Base-by-base conservation (phyloP, 1,284 basidiomycete genomes). In the Xanthoconium separans region DNA sequence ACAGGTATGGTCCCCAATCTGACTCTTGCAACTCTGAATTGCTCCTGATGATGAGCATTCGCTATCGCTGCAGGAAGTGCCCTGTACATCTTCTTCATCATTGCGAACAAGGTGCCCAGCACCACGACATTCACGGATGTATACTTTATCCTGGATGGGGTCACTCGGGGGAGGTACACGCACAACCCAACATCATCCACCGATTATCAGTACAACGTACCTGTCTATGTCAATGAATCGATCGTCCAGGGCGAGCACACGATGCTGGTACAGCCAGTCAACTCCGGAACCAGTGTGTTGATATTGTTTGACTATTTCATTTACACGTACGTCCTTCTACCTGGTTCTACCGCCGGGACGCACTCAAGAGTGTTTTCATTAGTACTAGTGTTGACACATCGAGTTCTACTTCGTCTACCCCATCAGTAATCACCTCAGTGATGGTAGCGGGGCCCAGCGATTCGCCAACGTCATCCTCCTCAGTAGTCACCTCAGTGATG, bases 31-130 rank as follows among this genome's bases (percentile, higher is more conserved):
- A 16, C 15, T 3, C 11, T 13, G 20, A 13, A 11, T 4, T 4
- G 9, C 6, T 10, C 18, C 2, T 37, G 20, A 22, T 41, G 6
- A 15, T 11, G 40, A 16, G 15, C 7, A 20, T 24, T 20, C 5
- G 18, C 11, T 3, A 30, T 6, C 7, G 2, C 44, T 7, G 2
- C 44, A 63, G 62, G 64, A 20, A 65, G 43, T n/a, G 58, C 41
- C 1, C 1, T 65, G 11, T 63, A 64, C 13, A 54, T 65, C 20
- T 63, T 59, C 48, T 63, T 65, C 33, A 57, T 62, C 30, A 5
- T 62, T 0, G 22, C 22, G 2, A 41, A 41, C 15, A 11, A 10
- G 4, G 0, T 39, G 3, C 18, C 6, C 3, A 6, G 3, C 1
- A 0, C 1, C 2, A 27, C 6, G 2, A 40, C 43, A 3, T 1